Evolutionary conservation across 2,329 filamentous ascomycete species (phyloP).

Genomic region (Trichoderma asperellum): DNA sequence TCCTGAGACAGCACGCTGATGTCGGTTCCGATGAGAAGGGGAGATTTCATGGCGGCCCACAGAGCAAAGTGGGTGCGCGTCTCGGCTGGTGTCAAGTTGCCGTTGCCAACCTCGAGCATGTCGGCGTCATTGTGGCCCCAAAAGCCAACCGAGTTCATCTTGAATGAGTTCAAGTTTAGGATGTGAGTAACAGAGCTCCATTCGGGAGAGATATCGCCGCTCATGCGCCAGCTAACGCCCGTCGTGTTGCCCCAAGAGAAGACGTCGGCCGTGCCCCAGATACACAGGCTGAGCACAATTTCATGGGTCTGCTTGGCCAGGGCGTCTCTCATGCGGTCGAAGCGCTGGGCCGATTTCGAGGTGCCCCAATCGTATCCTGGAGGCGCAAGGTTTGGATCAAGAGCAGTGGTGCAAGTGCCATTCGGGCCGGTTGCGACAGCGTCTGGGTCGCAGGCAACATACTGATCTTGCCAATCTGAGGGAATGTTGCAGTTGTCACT

Average conservation of each 20-base stretch:
- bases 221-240: slow-evolving; percentile 54
- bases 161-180: slow-evolving; percentile 54
- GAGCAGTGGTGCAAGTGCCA: slow-evolving; percentile 27
- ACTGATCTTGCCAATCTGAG: slow-evolving; percentile 43
- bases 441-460: slow-evolving; percentile 37
- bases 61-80: slow-evolving; percentile 55
- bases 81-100: slow-evolving; percentile 50
- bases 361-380: slow-evolving; percentile 35
- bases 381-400: slow-evolving; percentile 28
- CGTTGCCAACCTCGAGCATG: slow-evolving; percentile 57
- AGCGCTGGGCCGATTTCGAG: slow-evolving; percentile 47
- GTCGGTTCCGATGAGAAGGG: slow-evolving; percentile 53
- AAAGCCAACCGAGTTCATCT: slow-evolving; percentile 50
- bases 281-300: slow-evolving; percentile 57
- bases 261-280: slow-evolving; percentile 57
- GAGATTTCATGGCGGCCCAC: slow-evolving; percentile 56
- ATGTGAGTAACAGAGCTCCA: slow-evolving; percentile 46
- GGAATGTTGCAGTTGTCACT: slow-evolving; percentile 57
- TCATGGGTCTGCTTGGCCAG: slow-evolving; percentile 48
- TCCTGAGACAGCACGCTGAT: slow-evolving; percentile 43
- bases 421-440: slow-evolving; percentile 21
- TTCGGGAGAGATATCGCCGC: slow-evolving; percentile 46
- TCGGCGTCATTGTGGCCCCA: slow-evolving; percentile 56
- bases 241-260: slow-evolving; percentile 54
- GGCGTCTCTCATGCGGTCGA: slow-evolving; percentile 56